Evolutionary conservation across 352 stramenopile genomes (phyloP), one percentile per base, ranked within the genome.

Genomic region (Phytophthora rubi): DNA sequence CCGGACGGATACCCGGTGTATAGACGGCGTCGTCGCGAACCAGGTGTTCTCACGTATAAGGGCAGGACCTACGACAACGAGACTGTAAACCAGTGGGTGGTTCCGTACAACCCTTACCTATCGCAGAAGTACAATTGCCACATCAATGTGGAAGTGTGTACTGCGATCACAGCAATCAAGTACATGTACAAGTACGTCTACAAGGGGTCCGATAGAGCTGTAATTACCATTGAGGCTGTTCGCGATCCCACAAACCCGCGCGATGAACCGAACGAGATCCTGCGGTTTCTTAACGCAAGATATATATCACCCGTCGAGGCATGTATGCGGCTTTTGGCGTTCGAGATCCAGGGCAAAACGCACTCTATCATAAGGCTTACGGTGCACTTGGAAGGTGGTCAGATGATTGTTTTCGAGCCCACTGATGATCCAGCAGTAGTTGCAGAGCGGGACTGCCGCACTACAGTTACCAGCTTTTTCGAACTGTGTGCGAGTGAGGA

Each of bases 341-440:
- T 21, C 42, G n/a, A n/a, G 5, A 49, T 49, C n/a, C 15, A 49
- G n/a, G 42, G 15, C 15, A 49, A 49, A 2, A 49, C 42, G 13
- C 73, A 76, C 53, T 44, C 58, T 4, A 55, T 79, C 9, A 53
- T 26, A 0, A 18, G 62, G 32, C 49, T 79, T 9, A 26, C 39
- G 5, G 6, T 53, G 39, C 39, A 62, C 37, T 70, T 44, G 28
- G 49, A 62, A 33, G 54, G 30, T 5, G 13, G 18, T 1, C 55
- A 44, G 35, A 53, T 7, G 10, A 6, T 62, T 8, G 6, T 53
- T 21, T 62, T 62, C 21, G 4, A 26, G 4, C 6, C 39, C 21
- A 37, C 13, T 5, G 18, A 62, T 1, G 16, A 52, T 4, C 47
- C 59, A 13, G 59, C 48, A 28, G 4, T 23, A 4, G 30, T 58